phyloP scores from a whole-genome alignment of 305 asterid species.

The Petunia hybrid region DNA sequence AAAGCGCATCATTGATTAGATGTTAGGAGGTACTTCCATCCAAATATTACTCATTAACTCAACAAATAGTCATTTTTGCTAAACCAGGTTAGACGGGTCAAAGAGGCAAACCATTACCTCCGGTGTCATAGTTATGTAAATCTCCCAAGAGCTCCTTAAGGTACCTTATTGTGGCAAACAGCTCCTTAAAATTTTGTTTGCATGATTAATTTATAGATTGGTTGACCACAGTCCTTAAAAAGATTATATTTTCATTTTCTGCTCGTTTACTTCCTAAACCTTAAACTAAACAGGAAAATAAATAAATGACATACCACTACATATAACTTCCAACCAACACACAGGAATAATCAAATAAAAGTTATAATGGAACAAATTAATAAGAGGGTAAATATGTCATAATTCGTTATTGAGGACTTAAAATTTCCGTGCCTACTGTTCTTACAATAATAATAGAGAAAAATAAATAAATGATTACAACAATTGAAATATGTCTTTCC shows the following conservation, averaged over 20 bases:
- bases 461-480: constrained; percentile 27
- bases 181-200: too few species aligned
- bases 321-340: not conserved
- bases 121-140: too few species aligned
- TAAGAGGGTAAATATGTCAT: constrained; percentile 28
- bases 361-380: not conserved
- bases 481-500: constrained; percentile 30
- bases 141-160: too few species aligned
- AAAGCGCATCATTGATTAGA: too few species aligned
- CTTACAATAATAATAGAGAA: constrained; percentile 36
- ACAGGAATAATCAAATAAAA: not conserved
- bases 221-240: not conserved
- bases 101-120: too few species aligned
- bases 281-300: constrained; percentile 8
- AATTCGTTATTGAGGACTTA: constrained; percentile 39
- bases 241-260: not conserved
- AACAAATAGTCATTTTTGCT: too few species aligned
- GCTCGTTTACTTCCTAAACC: not conserved
- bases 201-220: not conserved
- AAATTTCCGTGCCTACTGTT: constrained; percentile 35
- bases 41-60: too few species aligned
- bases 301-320: not conserved
- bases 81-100: too few species aligned
- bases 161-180: too few species aligned
- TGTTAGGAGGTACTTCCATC: too few species aligned